Base-by-base conservation (phyloP, 2,329 filamentous ascomycete species). In the Incumbomyces lentus region DNA sequence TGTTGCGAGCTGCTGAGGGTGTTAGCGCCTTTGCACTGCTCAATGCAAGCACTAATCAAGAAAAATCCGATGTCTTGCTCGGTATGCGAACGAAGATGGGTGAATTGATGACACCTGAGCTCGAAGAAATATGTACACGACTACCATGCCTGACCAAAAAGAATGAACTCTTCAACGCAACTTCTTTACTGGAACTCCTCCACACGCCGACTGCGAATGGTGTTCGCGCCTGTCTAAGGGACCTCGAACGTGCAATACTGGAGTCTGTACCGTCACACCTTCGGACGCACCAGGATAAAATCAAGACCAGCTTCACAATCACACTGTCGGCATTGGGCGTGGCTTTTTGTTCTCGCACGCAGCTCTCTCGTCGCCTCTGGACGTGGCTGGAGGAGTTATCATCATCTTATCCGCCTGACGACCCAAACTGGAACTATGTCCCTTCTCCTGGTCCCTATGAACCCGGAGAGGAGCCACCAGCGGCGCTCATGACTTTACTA, bases 1-100 rank as follows among this genome's bases (percentile, higher is more conserved):
- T 70, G 12, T 62, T 65, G 12, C 59, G 66, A 49, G 60, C 63
- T 19, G 68, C 68, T 1, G 52, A 66, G 12, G 56, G 65, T 11
- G 57, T 69, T 16, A 63, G 65, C 13, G 59, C 62, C 29, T 69
- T 64, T 62, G 61, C 62, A 2, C 56, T 70, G 17, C 51, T 53
- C 13, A 59, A 61, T 4, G 64, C 67, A 1, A 59, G 60, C 14
- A 49, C 37, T 16, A 50, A 51, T 8, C 32, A 34, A n/a, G 31
- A 36, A 5, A 16, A 22, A 5, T 40, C 49, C n/a, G 44, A 47
- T n/a, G 31, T 52, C 12, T 31, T 50, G 34, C 41, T 44, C n/a
- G 44, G 22, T 2, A 33, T 52, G 39, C 47, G 42, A 16, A 43
- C 36, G 12, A 42, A 47, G 19, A 29, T 54, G 2, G 40, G 49